These are phyloP conservation scores for Quercus parvula DNA, from an alignment of 306 rosid genomes.

Conservation along the genomic window DNA sequence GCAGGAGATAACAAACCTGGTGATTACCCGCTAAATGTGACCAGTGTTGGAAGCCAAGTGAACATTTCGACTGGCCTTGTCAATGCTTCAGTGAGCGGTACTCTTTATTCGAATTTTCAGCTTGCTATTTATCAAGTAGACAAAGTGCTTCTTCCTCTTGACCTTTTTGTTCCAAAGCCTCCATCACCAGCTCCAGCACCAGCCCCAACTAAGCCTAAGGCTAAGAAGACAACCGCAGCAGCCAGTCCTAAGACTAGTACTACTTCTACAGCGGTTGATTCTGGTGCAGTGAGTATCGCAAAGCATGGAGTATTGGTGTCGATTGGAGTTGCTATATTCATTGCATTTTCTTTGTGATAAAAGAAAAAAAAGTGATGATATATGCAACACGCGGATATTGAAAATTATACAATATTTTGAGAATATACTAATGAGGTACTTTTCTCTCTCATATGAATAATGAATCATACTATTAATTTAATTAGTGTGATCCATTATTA, in stretches of 20 bases:
- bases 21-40: slow-evolving; percentile 61
- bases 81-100: slow-evolving; percentile 55
- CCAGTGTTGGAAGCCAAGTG: slow-evolving; percentile 49
- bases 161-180: slow-evolving; percentile 47
- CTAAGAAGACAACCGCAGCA: slow-evolving; percentile 1
- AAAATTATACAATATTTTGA: too few relatives aligned
- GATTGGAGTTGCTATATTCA: slow-evolving; percentile 20
- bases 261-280: slow-evolving; percentile 16
- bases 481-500: too few relatives aligned
- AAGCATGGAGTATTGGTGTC: slow-evolving; percentile 13
- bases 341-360: slow-evolving; percentile 17
- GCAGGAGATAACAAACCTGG: slow-evolving; percentile 49
- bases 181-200: slow-evolving; percentile 46
- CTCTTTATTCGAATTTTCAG: slow-evolving; percentile 49
- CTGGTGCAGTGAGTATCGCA: slow-evolving; percentile 25
- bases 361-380: neutral
- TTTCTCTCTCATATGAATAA: too few relatives aligned
- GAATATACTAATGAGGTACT: too few relatives aligned
- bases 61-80: slow-evolving; percentile 66
- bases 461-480: too few relatives aligned
- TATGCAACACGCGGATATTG: neutral
- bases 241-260: neutral
- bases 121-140: slow-evolving; percentile 58
- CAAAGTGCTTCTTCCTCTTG: slow-evolving; percentile 65
- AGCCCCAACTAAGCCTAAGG: slow-evolving; percentile 16